Conservation (phyloP, 2,329 filamentous ascomycete species). For the Pseudocercospora pini-densiflorae region DNA sequence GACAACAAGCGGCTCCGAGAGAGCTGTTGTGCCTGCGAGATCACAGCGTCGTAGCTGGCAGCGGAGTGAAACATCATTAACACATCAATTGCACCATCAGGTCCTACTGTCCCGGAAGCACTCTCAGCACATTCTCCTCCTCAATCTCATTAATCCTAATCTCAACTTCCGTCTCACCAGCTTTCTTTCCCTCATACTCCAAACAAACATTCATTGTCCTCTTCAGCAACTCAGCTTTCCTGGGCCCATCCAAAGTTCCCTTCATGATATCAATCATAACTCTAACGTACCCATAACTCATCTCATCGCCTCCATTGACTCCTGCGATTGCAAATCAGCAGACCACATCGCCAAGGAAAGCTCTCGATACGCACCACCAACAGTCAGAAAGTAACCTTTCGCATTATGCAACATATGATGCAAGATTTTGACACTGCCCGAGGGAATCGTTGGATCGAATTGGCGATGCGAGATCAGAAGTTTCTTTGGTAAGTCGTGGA, state of each 20-base stretch:
- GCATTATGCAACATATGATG: background rate
- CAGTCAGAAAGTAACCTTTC: background rate
- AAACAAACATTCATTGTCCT: background rate
- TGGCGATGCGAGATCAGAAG: background rate
- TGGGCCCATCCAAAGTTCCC: background rate
- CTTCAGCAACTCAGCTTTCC: background rate
- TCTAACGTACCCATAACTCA: background rate
- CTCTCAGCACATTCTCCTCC: constrained; percentile 2
- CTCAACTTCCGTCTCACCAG: constrained; percentile 3
- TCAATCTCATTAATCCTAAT: constrained; percentile 9
- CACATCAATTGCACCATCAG: too few species aligned
- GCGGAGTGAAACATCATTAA: too few species aligned
- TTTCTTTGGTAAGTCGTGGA: background rate
- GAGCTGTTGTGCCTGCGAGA: too few species aligned
- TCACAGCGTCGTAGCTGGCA: too few species aligned
- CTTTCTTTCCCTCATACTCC: constrained; percentile 8
- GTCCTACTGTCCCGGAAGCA: too few species aligned
- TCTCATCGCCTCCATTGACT: background rate
- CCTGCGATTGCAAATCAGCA: too few species aligned
- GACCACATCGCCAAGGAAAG: too few species aligned
- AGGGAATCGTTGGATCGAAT: background rate
- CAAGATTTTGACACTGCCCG: background rate
- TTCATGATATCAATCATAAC: constrained; percentile 3
- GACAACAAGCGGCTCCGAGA: too few species aligned
- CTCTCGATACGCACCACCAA: too few species aligned